phyloP scores from a whole-genome alignment of 352 stramenopile genomes.

The Blastocystis sp. region DNA sequence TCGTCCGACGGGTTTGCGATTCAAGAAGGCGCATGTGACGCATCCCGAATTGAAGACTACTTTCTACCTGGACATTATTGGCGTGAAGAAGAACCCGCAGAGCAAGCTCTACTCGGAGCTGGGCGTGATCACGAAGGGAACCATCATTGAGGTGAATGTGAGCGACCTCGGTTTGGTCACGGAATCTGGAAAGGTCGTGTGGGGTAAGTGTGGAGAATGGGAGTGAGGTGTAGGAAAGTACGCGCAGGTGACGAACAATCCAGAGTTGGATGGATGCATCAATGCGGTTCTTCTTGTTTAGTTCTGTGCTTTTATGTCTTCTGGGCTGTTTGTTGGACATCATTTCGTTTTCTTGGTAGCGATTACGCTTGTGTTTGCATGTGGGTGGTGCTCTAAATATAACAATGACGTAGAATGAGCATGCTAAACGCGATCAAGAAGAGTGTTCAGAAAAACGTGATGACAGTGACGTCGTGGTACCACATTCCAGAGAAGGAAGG shows the following conservation, averaged over 20 bases:
- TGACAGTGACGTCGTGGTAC: constrained; percentile 49
- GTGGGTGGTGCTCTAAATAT: not conserved
- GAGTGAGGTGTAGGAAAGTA: constrained; percentile 66
- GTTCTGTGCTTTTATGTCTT: constrained; percentile 52
- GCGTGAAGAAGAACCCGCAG: constrained; percentile 98
- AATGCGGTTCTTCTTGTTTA: constrained; percentile 96
- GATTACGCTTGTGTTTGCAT: not conserved
- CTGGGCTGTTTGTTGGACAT: not conserved
- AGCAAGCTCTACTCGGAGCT: constrained; percentile 88
- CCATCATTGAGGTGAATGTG: constrained; percentile 95
- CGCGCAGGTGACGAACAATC: constrained; percentile 98
- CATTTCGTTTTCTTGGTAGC: not conserved
- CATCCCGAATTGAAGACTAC: constrained; percentile 99
- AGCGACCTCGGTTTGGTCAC: constrained; percentile 96
- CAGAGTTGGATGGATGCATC: constrained; percentile 97
- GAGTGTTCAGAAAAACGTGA: constrained; percentile 41
- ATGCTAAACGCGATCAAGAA: constrained; percentile 2
- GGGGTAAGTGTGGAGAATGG: constrained; percentile 74
- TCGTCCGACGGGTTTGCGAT: constrained; percentile 88
- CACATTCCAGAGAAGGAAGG: constrained; percentile 18
- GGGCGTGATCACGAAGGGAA: constrained; percentile 98
- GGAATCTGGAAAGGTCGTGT: constrained; percentile 97
- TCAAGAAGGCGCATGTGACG: constrained; percentile 98
- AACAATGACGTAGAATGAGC: not conserved
- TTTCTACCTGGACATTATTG: constrained; percentile 97